Base-by-base conservation (phyloP, 1,284 basidiomycete species). In the Ceratobasidium sp. region DNA sequence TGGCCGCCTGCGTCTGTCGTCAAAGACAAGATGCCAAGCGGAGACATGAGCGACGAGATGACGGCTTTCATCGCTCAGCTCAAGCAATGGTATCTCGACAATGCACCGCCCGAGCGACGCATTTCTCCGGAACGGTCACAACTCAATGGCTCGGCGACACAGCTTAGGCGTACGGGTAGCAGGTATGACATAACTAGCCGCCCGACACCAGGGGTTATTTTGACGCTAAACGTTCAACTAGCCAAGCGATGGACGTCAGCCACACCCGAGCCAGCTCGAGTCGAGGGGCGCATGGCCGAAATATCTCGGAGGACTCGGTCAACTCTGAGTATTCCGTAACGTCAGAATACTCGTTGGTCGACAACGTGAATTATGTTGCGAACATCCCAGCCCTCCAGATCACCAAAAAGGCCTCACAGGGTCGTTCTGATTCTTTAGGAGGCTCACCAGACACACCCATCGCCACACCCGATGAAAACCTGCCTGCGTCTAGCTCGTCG, bases 1-100 rank as follows among this genome's bases (percentile, higher is more conserved):
- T 99, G 96, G 96, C 97, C 97, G 1, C 90, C 92, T 28, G 88
- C 85, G 80, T 78, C 82, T 78, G 85, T 90, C 7, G 83, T 91
- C 81, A 87, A 88, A 69, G 69, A 74, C 69, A 61, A 63, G 45
- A 35, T 47, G 31, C 81, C 84, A 4, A 82, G 83, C 23, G 83
- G 81, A 49, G 83, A 84, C 58, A 82, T 84, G 37, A 88, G 89
- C 69, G 87, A 90, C 73, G 86, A 85, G 64, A 89, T 91, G 86
- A 88, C 86, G 80, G 88, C 89, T 47, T 96, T 95, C 92, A 90
- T 97, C 71, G 85, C 85, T 51, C 85, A 85, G 76, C 82, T 98
- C 78, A 91, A 93, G 83, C 85, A 83, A 67, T 98, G 94, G 94
- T 88, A 96, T 76, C 86, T 89, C 81, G 85, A 87, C 84, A 78